phyloP scores from a whole-genome alignment of 192 early-diverging fungal species.

The Linnemannia hyalina region DNA sequence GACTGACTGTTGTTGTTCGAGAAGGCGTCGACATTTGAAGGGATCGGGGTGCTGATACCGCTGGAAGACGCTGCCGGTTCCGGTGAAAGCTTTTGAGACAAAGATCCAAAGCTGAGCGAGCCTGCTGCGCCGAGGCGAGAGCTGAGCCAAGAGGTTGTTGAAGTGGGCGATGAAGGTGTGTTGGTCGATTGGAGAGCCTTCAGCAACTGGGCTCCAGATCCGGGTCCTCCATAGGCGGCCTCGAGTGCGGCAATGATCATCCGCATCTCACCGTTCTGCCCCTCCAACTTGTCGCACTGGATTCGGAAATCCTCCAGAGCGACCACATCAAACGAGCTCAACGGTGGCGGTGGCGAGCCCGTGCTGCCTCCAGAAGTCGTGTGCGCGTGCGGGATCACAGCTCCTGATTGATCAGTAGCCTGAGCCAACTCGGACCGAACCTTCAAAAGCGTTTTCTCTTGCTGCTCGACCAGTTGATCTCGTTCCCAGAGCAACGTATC shows the following conservation, averaged over 20 bases:
- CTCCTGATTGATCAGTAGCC: neutral
- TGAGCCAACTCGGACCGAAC: neutral
- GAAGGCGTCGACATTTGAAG: constrained; percentile 8
- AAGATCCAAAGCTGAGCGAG: constrained; percentile 21
- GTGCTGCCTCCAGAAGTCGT: too few species aligned
- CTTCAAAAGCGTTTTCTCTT: constrained; percentile 17
- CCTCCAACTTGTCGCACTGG: constrained; percentile 41
- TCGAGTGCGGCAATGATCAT: constrained; percentile 43
- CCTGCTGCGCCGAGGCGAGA: constrained; percentile 14
- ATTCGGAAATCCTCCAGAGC: constrained; percentile 39
- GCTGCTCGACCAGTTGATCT: constrained; percentile 27
- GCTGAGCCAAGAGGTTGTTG: constrained; percentile 18
- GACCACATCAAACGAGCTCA: constrained; percentile 34
- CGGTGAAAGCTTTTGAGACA: constrained; percentile 11
- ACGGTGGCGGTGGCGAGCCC: neutral
- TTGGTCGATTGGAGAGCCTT: constrained; percentile 12
- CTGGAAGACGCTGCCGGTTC: neutral
- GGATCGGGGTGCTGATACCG: neutral
- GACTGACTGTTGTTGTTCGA: neutral
- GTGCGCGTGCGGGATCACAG: neutral
- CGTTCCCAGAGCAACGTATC: constrained; percentile 36
- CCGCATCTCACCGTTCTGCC: constrained; percentile 52
- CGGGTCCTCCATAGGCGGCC: constrained; percentile 25
- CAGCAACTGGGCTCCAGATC: constrained; percentile 49
- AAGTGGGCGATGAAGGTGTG: neutral